Evolutionary conservation across 148 eudicot genomes (phyloP), one percentile per base, ranked within the genome.

Genomic region (Amaranthus cruentus): DNA sequence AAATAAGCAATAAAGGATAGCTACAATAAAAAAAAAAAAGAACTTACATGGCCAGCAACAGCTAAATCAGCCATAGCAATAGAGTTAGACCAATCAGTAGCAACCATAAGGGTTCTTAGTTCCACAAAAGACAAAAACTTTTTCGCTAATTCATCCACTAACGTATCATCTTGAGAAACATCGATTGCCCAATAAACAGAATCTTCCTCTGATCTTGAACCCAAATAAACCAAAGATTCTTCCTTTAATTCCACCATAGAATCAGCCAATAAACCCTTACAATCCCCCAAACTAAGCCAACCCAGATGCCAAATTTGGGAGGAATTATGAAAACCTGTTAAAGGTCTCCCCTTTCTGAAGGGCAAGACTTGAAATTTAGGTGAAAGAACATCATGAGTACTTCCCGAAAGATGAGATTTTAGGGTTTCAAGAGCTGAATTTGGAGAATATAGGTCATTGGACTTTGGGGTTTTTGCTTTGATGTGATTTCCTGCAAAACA

Each of bases 61-160:
- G 98, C 91, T 67, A 94, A 88, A 13, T 90, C 86, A 66, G 80
- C 87, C 98, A 94, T 94, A 68, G 96, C 87, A 48, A 46, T 51
- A 43, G 78, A 62, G 80, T 94, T 90, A 71, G 83, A 84, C 98
- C 98, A 94, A 85, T 91, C 98, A 85, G 98, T 90, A 48, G 98
- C 98, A 57, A 90, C 98, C 98, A 95, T 95, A 58, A 95, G 84
- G 80, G 98, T 95, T 83, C 96, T 91, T 68, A 95, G 81, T 89
- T 95, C 96, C 75, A 90, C 88, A 85, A 95, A 95, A 69, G 84
- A 87, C 18, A 87, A 72, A 70, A 73, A 72, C 68, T 71, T 81
- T 78, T 75, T 84, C 61, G 89, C 92, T 81, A 95, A 83, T 57
- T 87, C 87, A 56, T 63, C 74, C 14, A 85, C 90, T 87, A 88